These are phyloP conservation scores for Chimonanthus salicifolius DNA, from an alignment of 164 flowering plant genomes.

Conservation along the genomic window DNA sequence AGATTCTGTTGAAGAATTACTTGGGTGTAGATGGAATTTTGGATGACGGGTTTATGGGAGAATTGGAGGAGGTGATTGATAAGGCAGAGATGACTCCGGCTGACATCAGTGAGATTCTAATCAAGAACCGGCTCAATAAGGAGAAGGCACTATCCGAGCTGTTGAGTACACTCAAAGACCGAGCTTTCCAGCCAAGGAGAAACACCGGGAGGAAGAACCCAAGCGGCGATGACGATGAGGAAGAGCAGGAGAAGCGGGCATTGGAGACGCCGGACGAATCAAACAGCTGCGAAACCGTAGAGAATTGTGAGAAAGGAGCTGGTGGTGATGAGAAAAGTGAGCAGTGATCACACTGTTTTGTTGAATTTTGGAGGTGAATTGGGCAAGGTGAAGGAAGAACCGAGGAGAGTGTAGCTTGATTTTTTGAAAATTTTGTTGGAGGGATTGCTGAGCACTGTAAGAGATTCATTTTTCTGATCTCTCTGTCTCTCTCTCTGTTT, in stretches of 20 bases:
- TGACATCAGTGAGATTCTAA: constrained; percentile 76
- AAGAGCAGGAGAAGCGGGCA: constrained; percentile 76
- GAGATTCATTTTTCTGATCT: background rate
- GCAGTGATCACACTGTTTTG: background rate
- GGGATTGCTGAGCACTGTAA: background rate
- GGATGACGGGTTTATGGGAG: constrained; percentile 24
- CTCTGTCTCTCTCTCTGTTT: background rate
- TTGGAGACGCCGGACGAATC: constrained; percentile 42
- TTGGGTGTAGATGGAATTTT: constrained; percentile 33
- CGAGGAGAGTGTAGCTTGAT: background rate
- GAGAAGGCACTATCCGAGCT: constrained; percentile 48
- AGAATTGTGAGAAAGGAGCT: background rate
- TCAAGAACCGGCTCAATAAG: constrained; percentile 56
- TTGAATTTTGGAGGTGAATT: background rate
- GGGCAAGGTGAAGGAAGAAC: background rate
- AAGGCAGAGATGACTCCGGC: constrained; percentile 83
- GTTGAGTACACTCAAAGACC: constrained; percentile 37
- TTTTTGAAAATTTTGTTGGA: constrained; percentile 1
- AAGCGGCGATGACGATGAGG: constrained; percentile 21
- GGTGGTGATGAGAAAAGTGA: background rate
- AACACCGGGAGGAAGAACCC: constrained; percentile 13
- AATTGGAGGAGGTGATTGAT: constrained; percentile 37
- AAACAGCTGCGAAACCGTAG: constrained; percentile 4
- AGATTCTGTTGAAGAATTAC: constrained; percentile 65
- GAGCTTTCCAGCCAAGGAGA: constrained; percentile 26